Base-by-base conservation (phyloP, 2,329 filamentous ascomycete species). In the Madurella mycetomatis region DNA sequence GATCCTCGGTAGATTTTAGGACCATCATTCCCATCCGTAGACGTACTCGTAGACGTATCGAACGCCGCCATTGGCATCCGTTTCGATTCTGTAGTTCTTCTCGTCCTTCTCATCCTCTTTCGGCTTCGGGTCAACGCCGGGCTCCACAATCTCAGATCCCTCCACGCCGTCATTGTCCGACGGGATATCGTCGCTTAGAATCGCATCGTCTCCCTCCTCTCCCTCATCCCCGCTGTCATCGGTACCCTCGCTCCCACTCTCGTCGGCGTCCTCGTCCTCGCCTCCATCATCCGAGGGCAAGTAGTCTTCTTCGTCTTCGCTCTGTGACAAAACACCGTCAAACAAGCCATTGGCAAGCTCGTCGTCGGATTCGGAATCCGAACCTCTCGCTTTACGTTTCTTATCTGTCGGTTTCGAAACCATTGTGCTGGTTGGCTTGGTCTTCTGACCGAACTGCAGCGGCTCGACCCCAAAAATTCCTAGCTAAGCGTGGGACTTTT, bases 31-130 rank as follows among this genome's bases (percentile, higher is more conserved):
- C 30, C 11, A 9, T 17, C 13, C 18, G n/a, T 9, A 9, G 34
- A 59, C 62, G 19, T 49, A 64, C 59, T 88, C 83, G 73, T 97
- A 99, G 43, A 96, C 80, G 68, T 95, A 99, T 69, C 94, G 85
- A 60, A 86, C 83, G 65, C 90, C 88, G 56, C 94, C 94, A 73
- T 96, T 94, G 63, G 94, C 92, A 66, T 96, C 94, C 54, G 80
- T 87, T 42, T 87, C 79, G 41, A 86, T 69, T 50, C 74, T 76
- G 60, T 82, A 83, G 60, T 79, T 77, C 53, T 72, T 70, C 5
- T 73, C 69, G 8, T 73, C 72, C 9, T 70, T 69, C 2, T 66
- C 66, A 18, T 69, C 65, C n/a, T 74, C 69, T 18, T 65, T 57
- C 12, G 61, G 67, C 40, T 66, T 64, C 17, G 68, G 66, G 32